phyloP scores from a whole-genome alignment of 495 filamentous ascomycete species.

The Stereocaulon alpinum region DNA sequence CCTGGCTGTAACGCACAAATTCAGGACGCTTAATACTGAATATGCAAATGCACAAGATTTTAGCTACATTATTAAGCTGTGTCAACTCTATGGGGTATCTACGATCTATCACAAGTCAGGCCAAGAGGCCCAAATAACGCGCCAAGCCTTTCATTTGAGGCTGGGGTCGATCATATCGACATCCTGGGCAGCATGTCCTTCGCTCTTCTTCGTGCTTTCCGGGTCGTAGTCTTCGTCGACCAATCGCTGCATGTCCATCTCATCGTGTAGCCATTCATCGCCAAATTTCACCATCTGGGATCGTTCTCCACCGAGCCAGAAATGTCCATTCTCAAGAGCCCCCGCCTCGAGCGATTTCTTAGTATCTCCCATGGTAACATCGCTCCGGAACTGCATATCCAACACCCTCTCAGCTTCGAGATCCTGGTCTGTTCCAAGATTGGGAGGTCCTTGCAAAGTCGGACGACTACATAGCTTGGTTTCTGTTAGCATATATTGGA shows the following conservation, averaged over 20 bases:
- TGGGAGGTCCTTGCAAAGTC: conserved; percentile 2
- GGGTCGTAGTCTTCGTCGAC: conserved; percentile 14
- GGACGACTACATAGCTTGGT: conserved; percentile 20
- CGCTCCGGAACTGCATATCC: conserved; percentile 7
- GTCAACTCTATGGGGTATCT: background rate
- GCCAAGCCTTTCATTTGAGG: conserved; percentile 4
- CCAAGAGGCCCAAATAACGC: background rate
- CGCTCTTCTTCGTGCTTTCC: background rate
- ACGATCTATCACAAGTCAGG: background rate
- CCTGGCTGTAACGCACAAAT: too few species aligned
- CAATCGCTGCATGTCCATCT: conserved; percentile 16
- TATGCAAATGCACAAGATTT: background rate
- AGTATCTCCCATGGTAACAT: background rate
- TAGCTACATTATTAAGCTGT: background rate
- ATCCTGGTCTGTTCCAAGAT: conserved; percentile 7
- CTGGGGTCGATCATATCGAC: conserved; percentile 14
- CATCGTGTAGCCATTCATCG: conserved; percentile 16
- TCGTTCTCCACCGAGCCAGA: conserved; percentile 8
- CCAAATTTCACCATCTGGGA: background rate
- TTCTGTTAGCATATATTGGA: conserved; percentile 38
- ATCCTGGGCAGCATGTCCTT: background rate
- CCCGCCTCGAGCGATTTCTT: background rate
- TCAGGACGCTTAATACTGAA: too few species aligned
- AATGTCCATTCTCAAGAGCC: background rate
- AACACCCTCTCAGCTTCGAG: conserved; percentile 9